These are phyloP conservation scores for Kurtzmaniella quercitrusa DNA, from an alignment of 1,139 yeast genomes.

Conservation along the genomic window DNA sequence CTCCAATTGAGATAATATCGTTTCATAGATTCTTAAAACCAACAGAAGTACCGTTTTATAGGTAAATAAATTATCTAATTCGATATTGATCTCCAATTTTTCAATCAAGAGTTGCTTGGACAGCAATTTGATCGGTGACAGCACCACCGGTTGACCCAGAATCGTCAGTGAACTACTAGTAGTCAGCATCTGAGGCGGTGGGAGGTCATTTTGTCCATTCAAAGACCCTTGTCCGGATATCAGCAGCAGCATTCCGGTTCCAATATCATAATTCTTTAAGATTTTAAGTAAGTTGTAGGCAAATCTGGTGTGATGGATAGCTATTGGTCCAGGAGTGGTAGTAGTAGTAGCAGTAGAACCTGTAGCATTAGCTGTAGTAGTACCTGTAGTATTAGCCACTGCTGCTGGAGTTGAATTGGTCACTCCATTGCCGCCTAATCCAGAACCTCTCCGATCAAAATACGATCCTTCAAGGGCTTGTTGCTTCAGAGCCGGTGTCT, in stretches of 20 bases:
- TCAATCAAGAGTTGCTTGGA: conserved; percentile 43
- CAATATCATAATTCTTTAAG: conserved; percentile 42
- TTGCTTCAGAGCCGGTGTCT: neutral
- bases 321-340: conserved; percentile 8
- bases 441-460: neutral
- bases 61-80: conserved; percentile 37
- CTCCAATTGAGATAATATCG: conserved; percentile 17
- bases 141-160: conserved; percentile 7
- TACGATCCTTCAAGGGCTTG: conserved; percentile 1
- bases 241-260: conserved; percentile 11
- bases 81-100: conserved; percentile 42
- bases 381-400: neutral
- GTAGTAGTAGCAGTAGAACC: conserved; percentile 1
- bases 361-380: neutral
- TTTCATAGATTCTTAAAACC: conserved; percentile 25
- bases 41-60: conserved; percentile 34
- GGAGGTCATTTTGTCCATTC: conserved; percentile 8
- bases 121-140: conserved; percentile 39
- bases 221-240: neutral
- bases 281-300: conserved; percentile 30
- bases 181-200: conserved; percentile 6
- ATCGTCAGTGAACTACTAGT: conserved; percentile 5
- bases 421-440: too few species aligned
- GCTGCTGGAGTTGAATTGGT: neutral
- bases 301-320: conserved; percentile 33